phyloP scores from a whole-genome alignment of 352 stramenopile species.

The Phytopythium kandeliae region DNA sequence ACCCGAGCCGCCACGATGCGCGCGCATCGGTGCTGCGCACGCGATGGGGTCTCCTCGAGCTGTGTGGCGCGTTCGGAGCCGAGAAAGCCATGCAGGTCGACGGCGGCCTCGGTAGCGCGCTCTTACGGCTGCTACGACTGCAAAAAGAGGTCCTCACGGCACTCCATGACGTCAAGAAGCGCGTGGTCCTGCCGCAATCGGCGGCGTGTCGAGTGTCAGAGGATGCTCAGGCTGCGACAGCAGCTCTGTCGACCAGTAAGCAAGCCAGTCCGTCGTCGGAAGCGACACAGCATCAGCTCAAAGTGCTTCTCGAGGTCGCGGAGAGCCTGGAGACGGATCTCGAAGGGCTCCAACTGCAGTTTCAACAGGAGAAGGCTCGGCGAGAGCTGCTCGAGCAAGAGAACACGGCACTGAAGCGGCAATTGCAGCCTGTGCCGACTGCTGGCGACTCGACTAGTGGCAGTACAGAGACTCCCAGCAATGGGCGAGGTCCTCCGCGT shows the following conservation, averaged over 20 bases:
- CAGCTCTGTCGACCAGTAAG: slow-evolving; percentile 8
- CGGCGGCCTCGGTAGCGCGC: slow-evolving; percentile 22
- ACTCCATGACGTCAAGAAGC: slow-evolving; percentile 16
- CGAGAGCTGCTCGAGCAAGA: slow-evolving; percentile 41
- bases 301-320: slow-evolving; percentile 57
- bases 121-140: slow-evolving; percentile 31
- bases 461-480: background rate
- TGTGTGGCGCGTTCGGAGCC: slow-evolving; percentile 40
- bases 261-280: slow-evolving; percentile 9
- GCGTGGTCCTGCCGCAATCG: background rate
- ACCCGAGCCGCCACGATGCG: slow-evolving; percentile 1
- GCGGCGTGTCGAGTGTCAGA: background rate
- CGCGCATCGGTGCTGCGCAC: slow-evolving; percentile 25
- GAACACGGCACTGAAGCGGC: slow-evolving; percentile 33
- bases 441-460: background rate
- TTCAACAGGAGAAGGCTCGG: slow-evolving; percentile 41
- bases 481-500: slow-evolving; percentile 8
- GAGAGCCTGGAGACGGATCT: slow-evolving; percentile 58
- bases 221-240: background rate
- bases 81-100: slow-evolving; percentile 30
- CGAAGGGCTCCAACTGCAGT: slow-evolving; percentile 30
- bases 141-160: slow-evolving; percentile 46
- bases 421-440: background rate
- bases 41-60: slow-evolving; percentile 48
- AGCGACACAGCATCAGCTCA: slow-evolving; percentile 34